Evolutionary conservation across 208 protist genomes (phyloP).

Genomic region (Dictyostelium gargantuum): DNA sequence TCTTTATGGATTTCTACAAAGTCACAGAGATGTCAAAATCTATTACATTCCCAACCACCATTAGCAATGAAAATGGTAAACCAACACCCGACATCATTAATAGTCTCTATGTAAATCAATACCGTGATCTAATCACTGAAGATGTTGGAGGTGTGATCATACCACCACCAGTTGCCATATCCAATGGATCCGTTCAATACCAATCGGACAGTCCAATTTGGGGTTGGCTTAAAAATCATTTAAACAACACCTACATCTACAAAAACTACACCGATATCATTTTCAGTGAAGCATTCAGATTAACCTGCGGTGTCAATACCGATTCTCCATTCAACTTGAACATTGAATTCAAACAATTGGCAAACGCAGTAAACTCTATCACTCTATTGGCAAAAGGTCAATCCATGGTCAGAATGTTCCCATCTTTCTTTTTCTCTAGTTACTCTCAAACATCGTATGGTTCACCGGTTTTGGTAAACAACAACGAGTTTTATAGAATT

Average conservation of each 20-base stretch:
- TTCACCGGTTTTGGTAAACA: constrained; percentile 86
- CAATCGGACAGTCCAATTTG: neutral
- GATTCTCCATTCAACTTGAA: constrained; percentile 4
- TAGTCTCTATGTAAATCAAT: constrained; percentile 36
- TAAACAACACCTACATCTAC: constrained; percentile 13
- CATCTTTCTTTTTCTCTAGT: constrained; percentile 90
- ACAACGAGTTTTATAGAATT: constrained; percentile 61
- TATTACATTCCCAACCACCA: neutral
- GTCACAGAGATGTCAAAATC: neutral
- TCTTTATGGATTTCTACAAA: constrained; percentile 63
- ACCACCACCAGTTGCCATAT: neutral
- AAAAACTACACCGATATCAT: constrained; percentile 47
- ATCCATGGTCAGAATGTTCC: constrained; percentile 88
- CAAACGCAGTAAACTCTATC: constrained; percentile 22
- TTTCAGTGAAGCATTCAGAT: constrained; percentile 9
- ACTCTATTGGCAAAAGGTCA: constrained; percentile 83
- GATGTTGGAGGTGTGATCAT: neutral
- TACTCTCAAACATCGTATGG: constrained; percentile 62
- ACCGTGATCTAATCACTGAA: neutral
- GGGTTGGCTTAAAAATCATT: neutral
- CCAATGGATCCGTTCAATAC: neutral
- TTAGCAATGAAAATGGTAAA: neutral
- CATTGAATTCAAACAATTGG: neutral
- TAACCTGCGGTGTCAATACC: neutral
- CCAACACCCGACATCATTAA: neutral